Percentiles rank a stretch among this genome's conserved stretches.
Conservation (phyloP, 768 basidiomycete species). For the Tulasnella calospora region DNA sequence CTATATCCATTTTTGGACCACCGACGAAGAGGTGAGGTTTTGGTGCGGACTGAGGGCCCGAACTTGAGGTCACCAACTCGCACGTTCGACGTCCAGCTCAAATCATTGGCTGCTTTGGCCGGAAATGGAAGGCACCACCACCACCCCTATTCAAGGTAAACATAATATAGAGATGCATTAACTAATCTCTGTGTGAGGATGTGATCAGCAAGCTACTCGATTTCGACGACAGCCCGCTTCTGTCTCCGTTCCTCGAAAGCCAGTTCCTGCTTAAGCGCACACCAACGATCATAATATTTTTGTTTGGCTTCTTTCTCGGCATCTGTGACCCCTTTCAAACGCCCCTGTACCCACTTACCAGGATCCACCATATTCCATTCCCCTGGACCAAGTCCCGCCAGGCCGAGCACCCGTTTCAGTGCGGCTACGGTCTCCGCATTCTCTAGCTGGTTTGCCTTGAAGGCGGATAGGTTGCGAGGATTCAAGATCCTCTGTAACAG, state of each 20-base stretch:
- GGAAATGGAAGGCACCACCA: neutral
- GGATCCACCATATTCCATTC: conserved; percentile 12
- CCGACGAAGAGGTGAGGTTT: neutral
- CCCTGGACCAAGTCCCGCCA: neutral
- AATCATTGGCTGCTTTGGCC: neutral
- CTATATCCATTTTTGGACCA: neutral
- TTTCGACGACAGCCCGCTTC: neutral
- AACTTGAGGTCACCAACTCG: conserved; percentile 11
- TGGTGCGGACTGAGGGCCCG: neutral
- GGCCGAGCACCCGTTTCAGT: neutral
- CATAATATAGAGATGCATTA: neutral
- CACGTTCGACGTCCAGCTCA: neutral
- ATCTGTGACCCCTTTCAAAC: neutral
- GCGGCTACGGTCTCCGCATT: neutral
- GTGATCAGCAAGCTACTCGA: neutral
- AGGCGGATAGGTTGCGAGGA: neutral
- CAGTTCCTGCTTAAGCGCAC: neutral
- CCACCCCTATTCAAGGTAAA: neutral
- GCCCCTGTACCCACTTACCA: neutral
- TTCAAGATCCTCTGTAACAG: conserved; percentile 1
- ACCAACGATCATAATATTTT: neutral
- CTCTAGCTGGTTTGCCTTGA: neutral
- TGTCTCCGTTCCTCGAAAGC: neutral
- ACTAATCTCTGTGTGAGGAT: neutral
- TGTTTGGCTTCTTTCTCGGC: neutral